Evolutionary conservation across 768 basidiomycete genomes (phyloP).

Genomic region (Phylloporus arenicola): DNA sequence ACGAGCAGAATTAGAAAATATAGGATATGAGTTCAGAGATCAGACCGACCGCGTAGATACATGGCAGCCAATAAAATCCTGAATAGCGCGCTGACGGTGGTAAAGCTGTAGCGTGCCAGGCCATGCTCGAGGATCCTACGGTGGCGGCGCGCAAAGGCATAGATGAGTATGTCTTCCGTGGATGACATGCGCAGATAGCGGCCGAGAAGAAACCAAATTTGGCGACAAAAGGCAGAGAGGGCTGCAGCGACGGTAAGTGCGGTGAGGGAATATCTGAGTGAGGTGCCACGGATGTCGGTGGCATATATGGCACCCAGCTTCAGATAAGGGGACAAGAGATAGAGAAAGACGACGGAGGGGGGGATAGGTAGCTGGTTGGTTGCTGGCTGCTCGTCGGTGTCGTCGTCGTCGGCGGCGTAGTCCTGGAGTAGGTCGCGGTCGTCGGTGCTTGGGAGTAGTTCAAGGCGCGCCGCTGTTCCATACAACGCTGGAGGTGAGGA

Average conservation of each 20-base stretch:
- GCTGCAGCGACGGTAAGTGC: conserved; percentile 49
- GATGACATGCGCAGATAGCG: conserved; percentile 62
- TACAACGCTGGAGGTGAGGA: conserved; percentile 13
- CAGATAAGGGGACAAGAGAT: conserved; percentile 64
- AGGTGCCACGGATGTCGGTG: conserved; percentile 38
- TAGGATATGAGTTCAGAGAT: not conserved
- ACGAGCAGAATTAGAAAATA: conserved; percentile 7
- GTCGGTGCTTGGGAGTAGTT: conserved; percentile 57
- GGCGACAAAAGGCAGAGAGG: conserved; percentile 55
- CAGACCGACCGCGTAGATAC: conserved; percentile 60
- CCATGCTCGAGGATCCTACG: conserved; percentile 45
- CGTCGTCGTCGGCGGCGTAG: conserved; percentile 42
- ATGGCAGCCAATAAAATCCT: conserved; percentile 51
- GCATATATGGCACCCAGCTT: conserved; percentile 66
- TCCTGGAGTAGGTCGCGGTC: conserved; percentile 22
- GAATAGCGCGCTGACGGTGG: conserved; percentile 40
- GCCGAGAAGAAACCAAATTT: conserved; percentile 75
- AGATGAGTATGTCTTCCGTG: conserved; percentile 59
- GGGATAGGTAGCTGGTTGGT: conserved; percentile 24
- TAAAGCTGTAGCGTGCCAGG: conserved; percentile 41
- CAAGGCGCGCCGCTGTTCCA: conserved; percentile 46
- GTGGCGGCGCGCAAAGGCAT: conserved; percentile 51
- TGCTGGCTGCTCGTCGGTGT: conserved; percentile 12
- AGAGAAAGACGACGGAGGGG: conserved; percentile 58
- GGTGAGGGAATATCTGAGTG: conserved; percentile 47